Evolutionary conservation across 805 yeast genomes (phyloP).

Genomic region (Saturnispora ahearnii): DNA sequence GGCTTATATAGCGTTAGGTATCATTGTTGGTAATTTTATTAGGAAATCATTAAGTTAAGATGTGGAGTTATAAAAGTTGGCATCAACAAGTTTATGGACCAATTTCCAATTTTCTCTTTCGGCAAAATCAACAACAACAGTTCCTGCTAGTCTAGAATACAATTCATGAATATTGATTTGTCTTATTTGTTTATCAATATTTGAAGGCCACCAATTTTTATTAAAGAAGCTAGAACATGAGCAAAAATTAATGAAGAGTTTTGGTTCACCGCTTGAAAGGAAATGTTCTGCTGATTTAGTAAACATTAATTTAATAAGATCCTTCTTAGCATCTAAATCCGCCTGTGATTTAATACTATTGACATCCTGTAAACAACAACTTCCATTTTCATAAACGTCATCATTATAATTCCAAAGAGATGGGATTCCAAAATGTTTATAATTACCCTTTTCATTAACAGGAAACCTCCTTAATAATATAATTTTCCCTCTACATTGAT

Average conservation of each 20-base stretch:
- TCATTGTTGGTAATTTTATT: no score
- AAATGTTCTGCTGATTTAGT: slow-evolving; percentile 37
- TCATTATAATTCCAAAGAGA: slow-evolving; percentile 66
- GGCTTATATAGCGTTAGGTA: background rate
- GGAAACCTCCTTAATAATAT: slow-evolving; percentile 65
- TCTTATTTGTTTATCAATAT: slow-evolving; percentile 46
- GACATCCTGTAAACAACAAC: slow-evolving; percentile 61
- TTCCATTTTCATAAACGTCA: slow-evolving; percentile 54
- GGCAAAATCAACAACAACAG: slow-evolving; percentile 59
- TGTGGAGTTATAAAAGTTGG: background rate
- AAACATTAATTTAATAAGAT: slow-evolving; percentile 47
- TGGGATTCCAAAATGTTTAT: slow-evolving; percentile 48
- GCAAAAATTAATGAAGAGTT: slow-evolving; percentile 62
- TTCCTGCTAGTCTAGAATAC: slow-evolving; percentile 50
- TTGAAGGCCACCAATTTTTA: slow-evolving; percentile 65
- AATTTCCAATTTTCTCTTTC: slow-evolving; percentile 55
- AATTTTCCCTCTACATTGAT: slow-evolving; percentile 59
- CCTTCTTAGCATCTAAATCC: slow-evolving; percentile 49
- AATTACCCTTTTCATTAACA: slow-evolving; percentile 36
- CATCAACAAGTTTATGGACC: slow-evolving; percentile 1
- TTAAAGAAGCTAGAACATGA: slow-evolving; percentile 67
- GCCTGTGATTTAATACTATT: slow-evolving; percentile 48
- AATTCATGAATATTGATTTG: slow-evolving; percentile 36
- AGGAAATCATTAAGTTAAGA: no score
- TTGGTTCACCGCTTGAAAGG: slow-evolving; percentile 33